phyloP scores from a whole-genome alignment of 2,329 filamentous ascomycete genomes.

The Orbilia brochopaga region DNA sequence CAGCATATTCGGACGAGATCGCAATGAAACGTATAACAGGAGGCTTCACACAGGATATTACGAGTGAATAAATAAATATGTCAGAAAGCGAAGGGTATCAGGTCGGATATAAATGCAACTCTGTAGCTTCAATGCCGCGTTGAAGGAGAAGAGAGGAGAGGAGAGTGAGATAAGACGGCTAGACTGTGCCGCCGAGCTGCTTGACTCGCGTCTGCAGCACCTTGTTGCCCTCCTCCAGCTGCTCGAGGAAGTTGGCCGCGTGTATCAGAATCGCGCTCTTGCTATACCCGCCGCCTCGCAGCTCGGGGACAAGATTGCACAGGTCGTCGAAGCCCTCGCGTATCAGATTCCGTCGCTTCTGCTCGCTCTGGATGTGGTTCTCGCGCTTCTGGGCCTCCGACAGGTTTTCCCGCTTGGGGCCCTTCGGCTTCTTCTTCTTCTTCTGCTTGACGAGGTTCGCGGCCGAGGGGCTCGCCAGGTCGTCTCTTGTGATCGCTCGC shows the following conservation, averaged over 20 bases:
- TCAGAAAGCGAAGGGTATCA: too few relatives aligned
- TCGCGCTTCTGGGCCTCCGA: slow-evolving; percentile 80
- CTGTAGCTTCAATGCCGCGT: too few relatives aligned
- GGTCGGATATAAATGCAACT: too few relatives aligned
- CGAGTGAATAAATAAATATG: too few relatives aligned
- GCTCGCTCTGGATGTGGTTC: slow-evolving; percentile 86
- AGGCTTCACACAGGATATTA: too few relatives aligned
- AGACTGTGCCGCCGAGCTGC: slow-evolving; percentile 58
- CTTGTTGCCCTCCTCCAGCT: slow-evolving; percentile 72
- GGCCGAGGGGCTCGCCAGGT: slow-evolving; percentile 27
- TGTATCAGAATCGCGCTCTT: slow-evolving; percentile 80
- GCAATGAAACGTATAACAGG: too few relatives aligned
- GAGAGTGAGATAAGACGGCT: neutral
- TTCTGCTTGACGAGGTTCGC: slow-evolving; percentile 58
- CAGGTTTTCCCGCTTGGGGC: slow-evolving; percentile 67
- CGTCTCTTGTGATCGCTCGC: slow-evolving; percentile 29
- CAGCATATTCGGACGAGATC: too few relatives aligned
- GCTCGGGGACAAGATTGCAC: slow-evolving; percentile 75
- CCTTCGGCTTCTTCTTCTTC: slow-evolving; percentile 60
- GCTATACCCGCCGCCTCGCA: slow-evolving; percentile 76
- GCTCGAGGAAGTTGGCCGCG: slow-evolving; percentile 78
- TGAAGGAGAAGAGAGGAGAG: neutral
- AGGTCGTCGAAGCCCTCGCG: slow-evolving; percentile 82
- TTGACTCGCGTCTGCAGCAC: slow-evolving; percentile 64
- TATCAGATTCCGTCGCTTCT: slow-evolving; percentile 82